A percentile compares a stretch with the other conserved stretches of the same genome.
These are phyloP conservation scores for Phytophthora europaea DNA, from an alignment of 352 stramenopile genomes.

Conservation along the genomic window DNA sequence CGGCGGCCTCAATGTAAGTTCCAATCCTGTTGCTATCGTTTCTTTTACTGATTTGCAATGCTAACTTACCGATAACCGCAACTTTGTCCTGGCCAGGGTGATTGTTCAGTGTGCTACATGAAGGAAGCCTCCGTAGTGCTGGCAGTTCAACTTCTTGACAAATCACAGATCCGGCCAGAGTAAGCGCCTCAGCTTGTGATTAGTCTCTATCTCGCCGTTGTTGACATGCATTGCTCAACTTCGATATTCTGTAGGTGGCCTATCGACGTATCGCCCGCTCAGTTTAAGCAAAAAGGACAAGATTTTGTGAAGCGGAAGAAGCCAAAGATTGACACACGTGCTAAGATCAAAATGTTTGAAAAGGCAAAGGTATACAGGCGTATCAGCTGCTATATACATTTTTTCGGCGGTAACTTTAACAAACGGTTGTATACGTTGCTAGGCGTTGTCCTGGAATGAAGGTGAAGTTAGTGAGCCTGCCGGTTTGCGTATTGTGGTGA, in stretches of 20 bases:
- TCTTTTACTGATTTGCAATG: background rate
- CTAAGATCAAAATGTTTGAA: constrained; percentile 90
- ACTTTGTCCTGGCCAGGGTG: constrained; percentile 64
- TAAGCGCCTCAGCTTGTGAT: constrained; percentile 45
- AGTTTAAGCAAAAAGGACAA: constrained; percentile 93
- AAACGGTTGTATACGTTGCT: constrained; percentile 6
- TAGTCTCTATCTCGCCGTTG: constrained; percentile 29
- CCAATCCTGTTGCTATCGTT: background rate
- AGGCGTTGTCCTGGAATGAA: constrained; percentile 95
- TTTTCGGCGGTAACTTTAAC: constrained; percentile 8
- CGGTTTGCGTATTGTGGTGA: constrained; percentile 96
- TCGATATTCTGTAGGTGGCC: constrained; percentile 51
- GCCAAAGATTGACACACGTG: constrained; percentile 81
- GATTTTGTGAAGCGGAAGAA: constrained; percentile 86
- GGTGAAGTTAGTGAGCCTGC: constrained; percentile 93
- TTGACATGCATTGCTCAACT: constrained; percentile 13
- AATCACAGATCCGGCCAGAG: constrained; percentile 84
- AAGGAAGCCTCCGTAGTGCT: constrained; percentile 96
- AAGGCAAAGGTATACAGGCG: constrained; percentile 71
- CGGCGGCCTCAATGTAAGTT: constrained; percentile 89
- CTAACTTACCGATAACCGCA: background rate
- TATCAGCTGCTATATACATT: background rate
- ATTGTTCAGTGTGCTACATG: constrained; percentile 97
- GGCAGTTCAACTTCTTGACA: constrained; percentile 95
- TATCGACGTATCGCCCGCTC: constrained; percentile 76